A percentile compares a stretch with the other conserved stretches of the same genome.
phyloP scores from a whole-genome alignment of 306 rosid genomes.

The Cucumis melo region DNA sequence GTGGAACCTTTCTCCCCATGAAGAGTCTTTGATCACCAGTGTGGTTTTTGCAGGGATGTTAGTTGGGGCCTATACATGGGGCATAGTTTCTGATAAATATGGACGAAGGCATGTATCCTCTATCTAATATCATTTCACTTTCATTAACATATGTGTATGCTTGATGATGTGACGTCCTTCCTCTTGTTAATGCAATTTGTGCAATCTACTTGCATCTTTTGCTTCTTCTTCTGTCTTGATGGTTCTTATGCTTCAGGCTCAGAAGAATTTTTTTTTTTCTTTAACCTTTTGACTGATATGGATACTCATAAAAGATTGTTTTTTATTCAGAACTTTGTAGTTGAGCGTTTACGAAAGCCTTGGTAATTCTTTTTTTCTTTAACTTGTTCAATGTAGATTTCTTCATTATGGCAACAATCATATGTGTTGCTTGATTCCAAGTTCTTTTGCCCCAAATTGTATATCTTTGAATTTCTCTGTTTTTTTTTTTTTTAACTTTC shows the following conservation, averaged over 20 bases:
- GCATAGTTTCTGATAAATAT: conserved; percentile 73
- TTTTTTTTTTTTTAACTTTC: background rate
- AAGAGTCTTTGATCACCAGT: conserved; percentile 67
- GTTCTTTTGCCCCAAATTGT: conserved; percentile 65
- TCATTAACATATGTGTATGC: background rate
- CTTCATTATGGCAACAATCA: conserved; percentile 50
- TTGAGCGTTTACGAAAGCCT: background rate
- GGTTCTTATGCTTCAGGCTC: background rate
- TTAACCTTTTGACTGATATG: background rate
- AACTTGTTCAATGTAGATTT: conserved; percentile 55
- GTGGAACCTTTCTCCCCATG: conserved; percentile 69
- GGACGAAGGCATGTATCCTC: conserved; percentile 52
- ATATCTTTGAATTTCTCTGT: conserved; percentile 8
- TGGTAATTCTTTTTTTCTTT: background rate
- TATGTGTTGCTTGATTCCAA: conserved; percentile 55
- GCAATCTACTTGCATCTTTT: background rate
- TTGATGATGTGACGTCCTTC: background rate
- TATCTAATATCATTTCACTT: background rate
- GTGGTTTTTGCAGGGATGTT: conserved; percentile 85
- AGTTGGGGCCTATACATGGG: conserved; percentile 83
- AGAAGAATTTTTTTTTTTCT: background rate
- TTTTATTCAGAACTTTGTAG: conserved; percentile 3
- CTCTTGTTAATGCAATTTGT: background rate
- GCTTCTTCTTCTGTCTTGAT: background rate
- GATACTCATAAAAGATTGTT: background rate